Base-by-base conservation (phyloP, 148 eudicot species). In the Silene latifolia region DNA sequence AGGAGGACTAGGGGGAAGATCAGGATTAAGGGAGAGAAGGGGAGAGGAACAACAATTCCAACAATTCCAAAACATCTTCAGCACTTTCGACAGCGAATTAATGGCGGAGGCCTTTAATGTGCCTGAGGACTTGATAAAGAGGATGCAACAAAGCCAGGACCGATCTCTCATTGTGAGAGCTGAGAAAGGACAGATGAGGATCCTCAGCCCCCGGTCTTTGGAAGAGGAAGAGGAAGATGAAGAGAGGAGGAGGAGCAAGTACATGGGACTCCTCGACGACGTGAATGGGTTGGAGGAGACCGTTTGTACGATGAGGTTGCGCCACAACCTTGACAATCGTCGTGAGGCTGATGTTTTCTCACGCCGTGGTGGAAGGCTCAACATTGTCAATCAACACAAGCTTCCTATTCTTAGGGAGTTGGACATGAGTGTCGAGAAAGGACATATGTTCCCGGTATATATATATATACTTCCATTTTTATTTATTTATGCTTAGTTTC, bases 381-480 rank as follows among this genome's bases (percentile, higher is more conserved):
- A 85, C 86, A 70, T 83, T 18, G 89, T 88, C 39, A 86, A 83
- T 59, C 78, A 78, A 74, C 75, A 85, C 66, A 89, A 87, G 79
- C 85, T 89, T 10, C 91, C 93, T 12, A 78, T 89, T 56, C 90
- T 89, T 48, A 53, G 64, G 27, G 18, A 24, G 79, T 10, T 89
- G 80, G 93, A 80, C 85, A 71, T 89, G 89, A 87, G 91, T 42
- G 85, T 87, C 0, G 91, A 83, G 86, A 88, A 81, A 80, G 93
- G 88, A 73, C 67, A 76, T 63, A 86, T 89, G 66, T 74, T 44
- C 78, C 88, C 85, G 81, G 91, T 87, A 88, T 39, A 32, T 27
- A n/a, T 87, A 88, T 39, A 32, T 32, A 32, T 32, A 32, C 35
- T 32, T 32, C 5, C 5, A 4, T 32, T 32, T 32, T 32, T 32